phyloP scores from a whole-genome alignment of 2,329 filamentous ascomycete species.

The Penicillium digitatum region DNA sequence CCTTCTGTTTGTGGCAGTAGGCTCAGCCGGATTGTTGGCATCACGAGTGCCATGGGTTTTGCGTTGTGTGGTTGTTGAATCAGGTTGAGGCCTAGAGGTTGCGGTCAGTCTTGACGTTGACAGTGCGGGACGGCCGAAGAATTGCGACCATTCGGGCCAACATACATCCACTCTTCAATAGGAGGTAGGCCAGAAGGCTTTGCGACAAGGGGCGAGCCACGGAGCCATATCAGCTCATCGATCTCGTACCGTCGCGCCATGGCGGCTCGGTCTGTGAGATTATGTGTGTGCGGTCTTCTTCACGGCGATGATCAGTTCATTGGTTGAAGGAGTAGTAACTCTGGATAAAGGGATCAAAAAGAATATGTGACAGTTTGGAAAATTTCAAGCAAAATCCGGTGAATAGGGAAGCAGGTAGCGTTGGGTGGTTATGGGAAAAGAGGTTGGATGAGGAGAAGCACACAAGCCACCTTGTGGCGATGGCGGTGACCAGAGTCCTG shows the following conservation, averaged over 20 bases:
- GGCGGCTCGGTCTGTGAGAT: slow-evolving; percentile 23
- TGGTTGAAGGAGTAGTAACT: slow-evolving; percentile 17
- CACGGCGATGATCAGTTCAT: slow-evolving; percentile 30
- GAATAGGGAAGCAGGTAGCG: not conserved
- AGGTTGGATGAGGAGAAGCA: slow-evolving; percentile 22
- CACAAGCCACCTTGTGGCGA: slow-evolving; percentile 28
- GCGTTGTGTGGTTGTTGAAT: slow-evolving; percentile 38
- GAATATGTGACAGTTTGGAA: not conserved
- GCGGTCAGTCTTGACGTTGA: slow-evolving; percentile 20
- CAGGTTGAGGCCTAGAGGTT: slow-evolving; percentile 39
- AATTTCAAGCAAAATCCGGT: not conserved
- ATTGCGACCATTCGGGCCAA: slow-evolving; percentile 6
- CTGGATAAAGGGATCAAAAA: not conserved
- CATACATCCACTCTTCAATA: slow-evolving; percentile 91
- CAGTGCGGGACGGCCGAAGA: slow-evolving; percentile 9
- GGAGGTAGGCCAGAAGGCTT: slow-evolving; percentile 77
- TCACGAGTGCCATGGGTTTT: slow-evolving; percentile 37
- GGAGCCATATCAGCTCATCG: slow-evolving; percentile 70
- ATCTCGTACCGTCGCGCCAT: slow-evolving; percentile 63
- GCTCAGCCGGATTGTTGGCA: slow-evolving; percentile 34
- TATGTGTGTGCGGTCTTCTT: slow-evolving; percentile 26
- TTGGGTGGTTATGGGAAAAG: slow-evolving; percentile 10
- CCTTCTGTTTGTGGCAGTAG: slow-evolving; percentile 33
- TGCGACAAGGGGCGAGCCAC: slow-evolving; percentile 75
- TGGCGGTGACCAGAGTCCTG: slow-evolving; percentile 22